Base-by-base conservation (phyloP, 2,329 filamentous ascomycete genomes). In the Penicillium sp. region DNA sequence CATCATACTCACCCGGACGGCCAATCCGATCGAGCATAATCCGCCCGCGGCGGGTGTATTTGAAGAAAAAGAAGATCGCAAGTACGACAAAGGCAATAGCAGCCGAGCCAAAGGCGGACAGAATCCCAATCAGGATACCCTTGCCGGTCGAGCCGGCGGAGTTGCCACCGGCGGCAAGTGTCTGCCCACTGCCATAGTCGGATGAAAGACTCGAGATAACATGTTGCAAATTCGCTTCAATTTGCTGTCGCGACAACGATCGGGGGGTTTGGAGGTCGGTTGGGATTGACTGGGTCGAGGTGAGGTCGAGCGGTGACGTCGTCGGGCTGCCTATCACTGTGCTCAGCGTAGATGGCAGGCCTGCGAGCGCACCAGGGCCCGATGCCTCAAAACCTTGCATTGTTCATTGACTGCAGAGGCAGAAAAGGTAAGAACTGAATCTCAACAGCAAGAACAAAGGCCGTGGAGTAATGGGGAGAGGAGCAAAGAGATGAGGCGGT, bases 11-110 rank as follows among this genome's bases (percentile, higher is more conserved):
- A 57, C 93, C 93, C 1, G 93, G 93, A 45, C 91, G 79, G 31
- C 89, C 89, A 65, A 98, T 84, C 50, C 91, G 83, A 71, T 98
- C 93, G 54, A 98, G 79, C 49, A 97, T 80, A 60, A 98, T 96
- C 54, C 91, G 81, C 29, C 91, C 91, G 35, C 84, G 84, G 39
- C 77, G 80, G 25, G 91, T 96, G 65, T 94, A 94, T 69, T 86
- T 81, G 68, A 97, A 93, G 72, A 96, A 93, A 69, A 95, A 96
- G 63, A 97, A 81, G 60, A 93, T 72, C 38, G 85, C 75, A 56
- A 91, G 82, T 43, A 94, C 75, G 48, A 94, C 65, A 42, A 87
- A 84, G 48, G 94, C 88, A 42, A 96, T 74, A 20, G 87, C 80
- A 30, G 91, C 91, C 26, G 90, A 94, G 47, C 89, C 91, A 68